phyloP scores from a whole-genome alignment of 441 rosid genomes.

The Flueggea neowawraea region DNA sequence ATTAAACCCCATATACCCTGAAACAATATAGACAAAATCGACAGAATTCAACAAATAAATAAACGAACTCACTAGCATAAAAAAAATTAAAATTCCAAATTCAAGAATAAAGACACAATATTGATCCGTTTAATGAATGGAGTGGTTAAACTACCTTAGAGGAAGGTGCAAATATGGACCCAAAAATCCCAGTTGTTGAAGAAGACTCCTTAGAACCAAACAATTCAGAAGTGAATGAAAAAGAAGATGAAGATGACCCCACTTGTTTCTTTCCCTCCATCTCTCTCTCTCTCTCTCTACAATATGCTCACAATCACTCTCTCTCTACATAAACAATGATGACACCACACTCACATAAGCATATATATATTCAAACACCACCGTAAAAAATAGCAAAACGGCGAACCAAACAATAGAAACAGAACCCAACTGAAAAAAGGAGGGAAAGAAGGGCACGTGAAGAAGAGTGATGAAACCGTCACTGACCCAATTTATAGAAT shows the following conservation, averaged over 20 bases:
- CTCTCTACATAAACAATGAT: neutral
- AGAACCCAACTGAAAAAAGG: neutral
- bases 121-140: neutral
- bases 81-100: neutral
- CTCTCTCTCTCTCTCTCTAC: constrained; percentile 11
- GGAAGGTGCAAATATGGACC: constrained; percentile 62
- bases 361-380: constrained; percentile 14
- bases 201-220: constrained; percentile 63
- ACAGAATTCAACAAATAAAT: neutral
- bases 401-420: neutral
- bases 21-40: neutral
- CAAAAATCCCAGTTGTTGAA: constrained; percentile 63
- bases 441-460: neutral
- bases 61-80: neutral
- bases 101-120: neutral
- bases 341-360: neutral
- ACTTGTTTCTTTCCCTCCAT: constrained; percentile 68
- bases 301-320: neutral
- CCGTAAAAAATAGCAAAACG: constrained; percentile 15
- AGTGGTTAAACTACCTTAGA: constrained; percentile 35
- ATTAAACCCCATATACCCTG: too few relatives aligned
- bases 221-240: constrained; percentile 59
- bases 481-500: constrained; percentile 5
- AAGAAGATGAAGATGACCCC: constrained; percentile 40
- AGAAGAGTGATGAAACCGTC: constrained; percentile 1